A percentile compares a stretch with the other conserved stretches of the same genome.
phyloP scores from a whole-genome alignment of 768 basidiomycete species.

The Basidioascus undulatus region DNA sequence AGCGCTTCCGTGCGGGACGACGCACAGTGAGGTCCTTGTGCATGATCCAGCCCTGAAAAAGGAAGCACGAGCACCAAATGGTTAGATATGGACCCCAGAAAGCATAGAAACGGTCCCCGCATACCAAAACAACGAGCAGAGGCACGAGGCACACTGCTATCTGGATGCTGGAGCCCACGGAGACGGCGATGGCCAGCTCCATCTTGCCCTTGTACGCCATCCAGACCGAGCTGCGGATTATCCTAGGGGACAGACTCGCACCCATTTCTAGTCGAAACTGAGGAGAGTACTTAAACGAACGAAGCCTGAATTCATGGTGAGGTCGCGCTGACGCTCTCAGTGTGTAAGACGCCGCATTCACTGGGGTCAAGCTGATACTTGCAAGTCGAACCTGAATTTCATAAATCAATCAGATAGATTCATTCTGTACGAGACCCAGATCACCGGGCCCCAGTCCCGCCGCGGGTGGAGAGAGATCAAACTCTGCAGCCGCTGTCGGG shows the following conservation, averaged over 20 bases:
- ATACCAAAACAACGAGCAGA: background rate
- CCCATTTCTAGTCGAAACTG: too few species aligned
- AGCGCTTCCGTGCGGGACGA: background rate
- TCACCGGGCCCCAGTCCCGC: too few species aligned
- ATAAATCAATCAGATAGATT: too few species aligned
- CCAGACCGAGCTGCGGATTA: slow-evolving; percentile 37
- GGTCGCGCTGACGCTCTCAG: too few species aligned
- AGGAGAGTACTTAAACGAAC: too few species aligned
- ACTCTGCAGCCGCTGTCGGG: too few species aligned
- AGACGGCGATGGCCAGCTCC: slow-evolving; percentile 23
- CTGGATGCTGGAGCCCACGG: slow-evolving; percentile 20
- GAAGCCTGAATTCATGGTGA: too few species aligned
- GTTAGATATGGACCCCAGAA: background rate
- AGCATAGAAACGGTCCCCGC: background rate
- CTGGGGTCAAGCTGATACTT: too few species aligned
- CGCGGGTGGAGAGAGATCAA: too few species aligned
- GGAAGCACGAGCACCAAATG: slow-evolving; percentile 22
- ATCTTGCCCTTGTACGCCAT: slow-evolving; percentile 63
- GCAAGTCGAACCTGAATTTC: too few species aligned
- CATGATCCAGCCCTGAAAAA: slow-evolving; percentile 52
- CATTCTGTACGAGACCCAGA: too few species aligned
- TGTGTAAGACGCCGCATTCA: too few species aligned
- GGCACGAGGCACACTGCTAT: background rate
- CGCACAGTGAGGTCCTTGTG: slow-evolving; percentile 16
- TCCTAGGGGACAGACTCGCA: slow-evolving; percentile 16